These are phyloP conservation scores for Scutellaria minor DNA, from an alignment of 257 asterid genomes.

Conservation along the genomic window DNA sequence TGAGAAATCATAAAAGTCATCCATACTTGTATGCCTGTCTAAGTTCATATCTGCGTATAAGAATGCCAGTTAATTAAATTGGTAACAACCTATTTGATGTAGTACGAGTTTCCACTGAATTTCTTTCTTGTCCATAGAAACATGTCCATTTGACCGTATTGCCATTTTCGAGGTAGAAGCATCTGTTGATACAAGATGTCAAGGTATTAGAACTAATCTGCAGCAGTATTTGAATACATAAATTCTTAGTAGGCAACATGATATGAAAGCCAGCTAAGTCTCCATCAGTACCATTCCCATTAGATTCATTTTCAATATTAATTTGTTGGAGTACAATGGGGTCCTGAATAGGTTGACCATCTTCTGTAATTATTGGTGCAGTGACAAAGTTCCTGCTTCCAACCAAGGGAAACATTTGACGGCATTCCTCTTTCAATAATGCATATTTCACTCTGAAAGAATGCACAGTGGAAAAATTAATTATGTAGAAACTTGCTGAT, in stretches of 20 bases:
- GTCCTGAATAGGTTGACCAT: constrained; percentile 81
- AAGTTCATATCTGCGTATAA: constrained; percentile 9
- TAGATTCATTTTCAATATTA: constrained; percentile 46
- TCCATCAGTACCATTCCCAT: constrained; percentile 42
- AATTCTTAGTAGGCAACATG: constrained; percentile 23
- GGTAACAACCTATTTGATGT: constrained; percentile 90
- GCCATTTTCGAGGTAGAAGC: constrained; percentile 39
- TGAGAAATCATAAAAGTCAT: constrained; percentile 30
- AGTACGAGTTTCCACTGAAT: constrained; percentile 89
- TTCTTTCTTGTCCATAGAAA: constrained; percentile 66
- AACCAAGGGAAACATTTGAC: constrained; percentile 78
- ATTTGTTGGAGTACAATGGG: constrained; percentile 88
- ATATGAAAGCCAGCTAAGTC: constrained; percentile 15
- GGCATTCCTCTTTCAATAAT: constrained; percentile 77
- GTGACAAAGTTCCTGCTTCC: constrained; percentile 91
- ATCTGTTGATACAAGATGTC: constrained; percentile 41
- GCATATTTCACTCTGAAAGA: constrained; percentile 76
- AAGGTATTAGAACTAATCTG: constrained; percentile 27
- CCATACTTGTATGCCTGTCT: constrained; percentile 4
- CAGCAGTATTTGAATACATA: constrained; percentile 14
- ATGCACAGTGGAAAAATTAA: constrained; percentile 30
- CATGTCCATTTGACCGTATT: constrained; percentile 40
- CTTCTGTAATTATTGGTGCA: constrained; percentile 88
- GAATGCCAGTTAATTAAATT: constrained; percentile 22
- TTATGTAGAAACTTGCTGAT: constrained; percentile 13